phyloP scores from a whole-genome alignment of 2,329 filamentous ascomycete species.

The Botrytis deweyae region DNA sequence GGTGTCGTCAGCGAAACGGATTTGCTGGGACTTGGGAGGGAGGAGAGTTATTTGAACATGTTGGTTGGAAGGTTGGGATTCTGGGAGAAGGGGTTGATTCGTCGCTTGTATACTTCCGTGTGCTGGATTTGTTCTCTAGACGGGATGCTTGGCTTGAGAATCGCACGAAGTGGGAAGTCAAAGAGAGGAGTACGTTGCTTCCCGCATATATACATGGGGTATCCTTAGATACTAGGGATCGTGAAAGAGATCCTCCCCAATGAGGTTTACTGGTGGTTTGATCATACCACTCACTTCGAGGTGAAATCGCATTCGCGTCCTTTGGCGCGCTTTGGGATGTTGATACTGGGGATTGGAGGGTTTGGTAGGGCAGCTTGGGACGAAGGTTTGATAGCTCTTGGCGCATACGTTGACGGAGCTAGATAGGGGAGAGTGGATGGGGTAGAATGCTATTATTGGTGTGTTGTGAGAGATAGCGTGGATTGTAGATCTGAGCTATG shows the following conservation, averaged over 20 bases:
- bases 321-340: neutral
- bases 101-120: neutral
- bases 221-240: neutral
- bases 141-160: neutral
- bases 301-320: neutral
- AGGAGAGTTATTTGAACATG: neutral
- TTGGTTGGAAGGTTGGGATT: neutral
- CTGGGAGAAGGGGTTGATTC: neutral
- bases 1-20: conserved; percentile 17
- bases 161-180: neutral
- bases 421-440: neutral
- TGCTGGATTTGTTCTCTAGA: neutral
- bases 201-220: neutral
- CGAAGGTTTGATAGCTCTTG: neutral
- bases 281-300: neutral
- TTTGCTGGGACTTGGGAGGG: neutral
- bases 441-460: neutral
- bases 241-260: neutral
- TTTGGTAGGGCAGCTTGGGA: neutral
- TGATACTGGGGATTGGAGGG: neutral
- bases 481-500: neutral
- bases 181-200: neutral
- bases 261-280: neutral
- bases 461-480: neutral
- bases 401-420: neutral